These are phyloP conservation scores for Globisporangium yorkense DNA, from an alignment of 352 stramenopile species.

Conservation along the genomic window DNA sequence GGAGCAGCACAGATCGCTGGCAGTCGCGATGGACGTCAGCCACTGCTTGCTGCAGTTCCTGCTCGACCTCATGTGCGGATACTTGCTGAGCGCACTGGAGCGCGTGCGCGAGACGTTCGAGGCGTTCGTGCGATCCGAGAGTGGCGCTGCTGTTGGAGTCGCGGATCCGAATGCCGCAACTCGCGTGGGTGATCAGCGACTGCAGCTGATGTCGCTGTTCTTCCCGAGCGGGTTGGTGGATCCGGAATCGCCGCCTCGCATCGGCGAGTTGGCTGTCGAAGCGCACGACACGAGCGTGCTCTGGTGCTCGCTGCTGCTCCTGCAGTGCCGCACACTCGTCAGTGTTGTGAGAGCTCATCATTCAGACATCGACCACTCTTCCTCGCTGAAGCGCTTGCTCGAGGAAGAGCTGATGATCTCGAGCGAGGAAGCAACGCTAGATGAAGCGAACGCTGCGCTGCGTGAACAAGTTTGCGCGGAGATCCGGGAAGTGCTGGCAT, in stretches of 20 bases:
- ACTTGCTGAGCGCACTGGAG: conserved; percentile 52
- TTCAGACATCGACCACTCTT: background rate
- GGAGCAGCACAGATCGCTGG: background rate
- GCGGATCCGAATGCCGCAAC: background rate
- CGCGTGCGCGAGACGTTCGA: conserved; percentile 22
- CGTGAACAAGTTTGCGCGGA: background rate
- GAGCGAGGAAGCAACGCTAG: background rate
- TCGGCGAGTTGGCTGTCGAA: conserved; percentile 51
- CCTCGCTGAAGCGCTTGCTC: conserved; percentile 10
- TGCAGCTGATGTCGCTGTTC: conserved; percentile 25
- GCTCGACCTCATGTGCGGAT: conserved; percentile 40
- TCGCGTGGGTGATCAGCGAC: background rate
- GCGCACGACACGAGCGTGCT: conserved; percentile 28
- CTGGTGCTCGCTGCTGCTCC: conserved; percentile 36
- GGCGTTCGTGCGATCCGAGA: background rate
- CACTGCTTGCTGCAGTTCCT: conserved; percentile 42
- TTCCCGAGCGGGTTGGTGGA: conserved; percentile 34
- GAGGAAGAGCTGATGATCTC: conserved; percentile 1
- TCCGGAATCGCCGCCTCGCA: conserved; percentile 15
- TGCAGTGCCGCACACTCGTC: conserved; percentile 25
- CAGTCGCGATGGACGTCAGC: conserved; percentile 11
- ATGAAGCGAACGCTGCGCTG: background rate
- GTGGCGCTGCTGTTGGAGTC: background rate
- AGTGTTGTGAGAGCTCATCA: background rate
- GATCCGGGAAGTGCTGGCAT: background rate